Conservation (phyloP, 208 protist species). For the Jaenimonas drosophilae region DNA sequence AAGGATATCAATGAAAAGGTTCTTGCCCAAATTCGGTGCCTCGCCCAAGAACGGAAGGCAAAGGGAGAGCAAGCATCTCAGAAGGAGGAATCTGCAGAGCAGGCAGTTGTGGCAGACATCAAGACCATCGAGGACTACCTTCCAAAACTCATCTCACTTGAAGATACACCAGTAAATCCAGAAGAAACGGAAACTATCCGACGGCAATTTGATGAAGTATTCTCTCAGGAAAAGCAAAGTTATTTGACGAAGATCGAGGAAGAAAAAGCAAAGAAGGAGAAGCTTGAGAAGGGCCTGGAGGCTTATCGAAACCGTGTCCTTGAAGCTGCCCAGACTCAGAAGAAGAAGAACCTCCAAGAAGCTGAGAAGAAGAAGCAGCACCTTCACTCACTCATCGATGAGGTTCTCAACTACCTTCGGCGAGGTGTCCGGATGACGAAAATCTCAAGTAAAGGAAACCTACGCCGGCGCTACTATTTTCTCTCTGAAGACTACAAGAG, state of each 20-base stretch:
- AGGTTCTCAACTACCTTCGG: constrained; percentile 81
- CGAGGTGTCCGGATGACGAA: constrained; percentile 85
- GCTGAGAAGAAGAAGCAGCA: constrained; percentile 80
- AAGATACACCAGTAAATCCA: constrained; percentile 66
- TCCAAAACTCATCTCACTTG: constrained; percentile 83
- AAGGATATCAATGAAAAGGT: constrained; percentile 84
- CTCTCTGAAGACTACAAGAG: constrained; percentile 81
- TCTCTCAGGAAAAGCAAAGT: constrained; percentile 67
- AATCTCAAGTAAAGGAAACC: constrained; percentile 66
- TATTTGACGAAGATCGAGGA: constrained; percentile 75
- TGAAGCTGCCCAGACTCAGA: constrained; percentile 64
- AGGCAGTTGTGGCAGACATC: constrained; percentile 68
- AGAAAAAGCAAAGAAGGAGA: constrained; percentile 79
- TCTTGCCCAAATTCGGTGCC: constrained; percentile 49
- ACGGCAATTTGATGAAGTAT: constrained; percentile 82
- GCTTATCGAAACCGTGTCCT: constrained; percentile 74
- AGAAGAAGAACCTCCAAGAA: constrained; percentile 77
- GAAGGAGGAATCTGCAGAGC: constrained; percentile 71
- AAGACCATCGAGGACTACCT: constrained; percentile 81
- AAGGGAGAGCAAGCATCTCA: constrained; percentile 48
- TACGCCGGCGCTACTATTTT: constrained; percentile 80
- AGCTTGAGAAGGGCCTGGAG: constrained; percentile 81
- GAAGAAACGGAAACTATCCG: constrained; percentile 83
- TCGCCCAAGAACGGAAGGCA: constrained; percentile 66
- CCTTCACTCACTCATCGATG: constrained; percentile 69